Base-by-base conservation (phyloP, 805 yeast species). In the Ogataea zsoltii region DNA sequence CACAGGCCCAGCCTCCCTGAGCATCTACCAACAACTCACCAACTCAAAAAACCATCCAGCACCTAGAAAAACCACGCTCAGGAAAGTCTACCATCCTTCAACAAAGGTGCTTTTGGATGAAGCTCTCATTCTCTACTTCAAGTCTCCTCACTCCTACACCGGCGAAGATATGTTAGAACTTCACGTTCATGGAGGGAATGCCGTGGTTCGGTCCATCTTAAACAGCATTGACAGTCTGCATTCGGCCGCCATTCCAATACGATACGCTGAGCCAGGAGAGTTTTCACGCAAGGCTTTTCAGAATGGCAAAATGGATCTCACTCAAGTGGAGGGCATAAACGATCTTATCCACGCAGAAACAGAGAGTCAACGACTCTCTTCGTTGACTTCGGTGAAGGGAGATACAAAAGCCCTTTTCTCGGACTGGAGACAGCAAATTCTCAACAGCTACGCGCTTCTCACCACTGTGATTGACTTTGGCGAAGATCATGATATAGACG, bases 401-500 rank as follows among this genome's bases (percentile, higher is more conserved):
- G 68, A 74, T 26, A 81, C 83, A 35, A 79, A 76, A 45, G 50
- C 57, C 3, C 52, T 77, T 23, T 88, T 88, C 58, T 58, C 62
- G 7, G 25, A 58, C 1, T 91, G 98, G 97, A 74, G 97, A 56
- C 58, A 71, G 5, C 65, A 71, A 14, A 73, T 94, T 2, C 72
- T 92, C 2, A 68, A 81, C 3, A 76, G 80, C 47, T 77, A 85
- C 42, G 96, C 96, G 0, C 66, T 84, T 41, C 63, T 92, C 43
- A 82, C 98, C 0, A 96, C 98, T 0, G 75, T 91, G 2, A 88
- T 94, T 32, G 99, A 94, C 66, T 94, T 94, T 65, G 92, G 96
- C 7, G 98, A 94, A 46, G 99, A 94, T 57, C 88, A 88, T 46
- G 95, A 88, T 50, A 71, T 88, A 25, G 89, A 83, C 12, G 86